Evolutionary conservation across 1,284 basidiomycete genomes (phyloP).

Genomic region (Nidula niveotomentosa): DNA sequence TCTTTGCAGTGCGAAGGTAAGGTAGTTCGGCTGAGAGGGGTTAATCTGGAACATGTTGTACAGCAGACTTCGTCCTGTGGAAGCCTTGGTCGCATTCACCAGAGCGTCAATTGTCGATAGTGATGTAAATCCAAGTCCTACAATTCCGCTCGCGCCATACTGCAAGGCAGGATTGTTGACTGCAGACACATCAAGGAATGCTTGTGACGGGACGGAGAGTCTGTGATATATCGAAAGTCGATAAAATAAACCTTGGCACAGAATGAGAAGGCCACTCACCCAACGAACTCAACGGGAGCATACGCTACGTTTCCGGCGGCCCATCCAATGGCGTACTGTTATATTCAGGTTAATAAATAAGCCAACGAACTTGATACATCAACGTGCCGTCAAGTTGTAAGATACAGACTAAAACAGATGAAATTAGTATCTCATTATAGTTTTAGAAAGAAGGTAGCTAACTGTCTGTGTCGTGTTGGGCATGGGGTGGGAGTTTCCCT

Average conservation of each 20-base stretch:
- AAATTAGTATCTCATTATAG: too few relatives aligned
- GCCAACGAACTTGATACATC: constrained; percentile 6
- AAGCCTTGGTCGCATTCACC: constrained; percentile 55
- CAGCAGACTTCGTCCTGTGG: constrained; percentile 65
- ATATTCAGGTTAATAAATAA: neutral
- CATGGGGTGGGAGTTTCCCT: constrained; percentile 47
- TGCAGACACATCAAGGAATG: constrained; percentile 59
- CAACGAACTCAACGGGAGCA: constrained; percentile 64
- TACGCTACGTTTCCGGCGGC: constrained; percentile 63
- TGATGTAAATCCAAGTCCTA: constrained; percentile 76
- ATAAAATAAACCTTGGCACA: neutral
- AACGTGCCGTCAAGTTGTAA: neutral
- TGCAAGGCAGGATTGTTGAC: constrained; percentile 70
- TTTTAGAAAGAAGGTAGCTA: constrained; percentile 17
- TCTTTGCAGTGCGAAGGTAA: constrained; percentile 71
- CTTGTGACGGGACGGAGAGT: constrained; percentile 64
- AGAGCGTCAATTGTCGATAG: constrained; percentile 66
- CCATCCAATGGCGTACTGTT: constrained; percentile 78
- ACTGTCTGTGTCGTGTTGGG: constrained; percentile 56
- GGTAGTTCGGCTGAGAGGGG: constrained; percentile 70
- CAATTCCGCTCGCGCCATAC: constrained; percentile 71
- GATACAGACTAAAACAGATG: constrained; percentile 48
- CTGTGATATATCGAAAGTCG: constrained; percentile 33
- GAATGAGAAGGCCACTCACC: constrained; percentile 40
- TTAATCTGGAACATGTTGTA: constrained; percentile 74